These are phyloP conservation scores for Rhizopogon roseolus DNA, from an alignment of 768 basidiomycete genomes.

Conservation along the genomic window DNA sequence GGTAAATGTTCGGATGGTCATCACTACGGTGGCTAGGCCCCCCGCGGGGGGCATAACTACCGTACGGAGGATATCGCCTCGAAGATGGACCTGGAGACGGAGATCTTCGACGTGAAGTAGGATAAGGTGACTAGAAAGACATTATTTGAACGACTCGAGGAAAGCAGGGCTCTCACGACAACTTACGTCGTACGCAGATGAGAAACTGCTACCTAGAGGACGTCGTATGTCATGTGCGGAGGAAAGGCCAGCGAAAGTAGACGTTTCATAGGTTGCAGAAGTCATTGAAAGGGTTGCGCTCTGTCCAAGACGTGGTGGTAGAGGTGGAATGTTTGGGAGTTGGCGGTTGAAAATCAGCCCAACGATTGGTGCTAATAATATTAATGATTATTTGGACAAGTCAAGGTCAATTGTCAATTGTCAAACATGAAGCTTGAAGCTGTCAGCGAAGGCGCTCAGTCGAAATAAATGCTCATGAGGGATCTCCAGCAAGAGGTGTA, in stretches of 20 bases:
- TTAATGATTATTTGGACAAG: conserved; percentile 10
- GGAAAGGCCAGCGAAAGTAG: conserved; percentile 21
- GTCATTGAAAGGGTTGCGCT: conserved; percentile 1
- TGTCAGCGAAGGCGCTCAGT: not conserved
- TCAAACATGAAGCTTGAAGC: not conserved
- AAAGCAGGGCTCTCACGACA: conserved; percentile 1
- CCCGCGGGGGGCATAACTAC: conserved; percentile 46
- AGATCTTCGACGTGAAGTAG: conserved; percentile 37
- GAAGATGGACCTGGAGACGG: conserved; percentile 47
- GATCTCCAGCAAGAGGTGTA: conserved; percentile 6
- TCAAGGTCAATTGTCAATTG: conserved; percentile 7
- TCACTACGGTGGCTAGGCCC: conserved; percentile 30
- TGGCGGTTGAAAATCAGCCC: not conserved
- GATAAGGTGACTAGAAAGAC: conserved; percentile 15
- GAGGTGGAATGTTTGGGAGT: not conserved
- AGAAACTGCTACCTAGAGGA: conserved; percentile 13
- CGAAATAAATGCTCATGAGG: conserved; percentile 6
- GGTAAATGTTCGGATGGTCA: conserved; percentile 37
- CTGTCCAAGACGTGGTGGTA: not conserved
- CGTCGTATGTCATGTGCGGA: conserved; percentile 24
- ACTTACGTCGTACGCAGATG: conserved; percentile 28
- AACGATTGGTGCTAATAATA: conserved; percentile 3
- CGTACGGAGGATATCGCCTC: conserved; percentile 37
- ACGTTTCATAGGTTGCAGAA: conserved; percentile 21
- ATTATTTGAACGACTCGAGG: conserved; percentile 1